phyloP scores from a whole-genome alignment of 495 filamentous ascomycete species.

The Penicillium tannophilum region DNA sequence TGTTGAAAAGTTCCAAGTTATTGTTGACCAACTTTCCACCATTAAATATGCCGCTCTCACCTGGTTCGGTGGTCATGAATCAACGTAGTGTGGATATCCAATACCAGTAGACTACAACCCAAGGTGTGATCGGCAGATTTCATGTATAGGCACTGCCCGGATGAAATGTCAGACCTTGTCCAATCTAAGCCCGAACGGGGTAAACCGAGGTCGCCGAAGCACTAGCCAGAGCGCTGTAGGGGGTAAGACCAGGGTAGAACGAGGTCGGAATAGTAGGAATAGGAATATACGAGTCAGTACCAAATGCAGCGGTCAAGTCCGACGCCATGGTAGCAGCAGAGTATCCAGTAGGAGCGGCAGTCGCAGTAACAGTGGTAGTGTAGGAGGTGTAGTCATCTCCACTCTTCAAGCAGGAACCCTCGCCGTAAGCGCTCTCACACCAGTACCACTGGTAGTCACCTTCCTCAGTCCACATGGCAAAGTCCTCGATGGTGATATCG shows the following conservation, averaged over 20 bases:
- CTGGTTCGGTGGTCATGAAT: no score
- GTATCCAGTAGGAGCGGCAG: slow-evolving; percentile 46
- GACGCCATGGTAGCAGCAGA: slow-evolving; percentile 51
- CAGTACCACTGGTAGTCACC: slow-evolving; percentile 46
- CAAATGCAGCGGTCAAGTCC: slow-evolving; percentile 47
- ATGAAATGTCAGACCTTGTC: neutral
- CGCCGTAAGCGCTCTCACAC: slow-evolving; percentile 54
- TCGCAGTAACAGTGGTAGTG: slow-evolving; percentile 40
- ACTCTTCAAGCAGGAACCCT: slow-evolving; percentile 46
- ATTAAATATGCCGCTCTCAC: no score
- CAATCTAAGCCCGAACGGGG: neutral
- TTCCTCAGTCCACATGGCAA: slow-evolving; percentile 62
- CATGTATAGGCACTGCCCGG: no score
- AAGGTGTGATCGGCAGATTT: no score
- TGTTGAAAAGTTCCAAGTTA: no score
- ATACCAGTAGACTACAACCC: no score
- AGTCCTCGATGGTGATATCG: slow-evolving; percentile 53
- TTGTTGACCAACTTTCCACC: no score
- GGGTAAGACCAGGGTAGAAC: slow-evolving; percentile 54
- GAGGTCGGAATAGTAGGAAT: slow-evolving; percentile 57
- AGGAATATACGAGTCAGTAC: slow-evolving; percentile 48
- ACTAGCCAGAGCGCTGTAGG: slow-evolving; percentile 32
- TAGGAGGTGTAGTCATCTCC: slow-evolving; percentile 29
- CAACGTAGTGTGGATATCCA: no score
- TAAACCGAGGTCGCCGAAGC: slow-evolving; percentile 16